These are phyloP conservation scores for Sutorius eximius DNA, from an alignment of 1,284 basidiomycete species.

Conservation along the genomic window DNA sequence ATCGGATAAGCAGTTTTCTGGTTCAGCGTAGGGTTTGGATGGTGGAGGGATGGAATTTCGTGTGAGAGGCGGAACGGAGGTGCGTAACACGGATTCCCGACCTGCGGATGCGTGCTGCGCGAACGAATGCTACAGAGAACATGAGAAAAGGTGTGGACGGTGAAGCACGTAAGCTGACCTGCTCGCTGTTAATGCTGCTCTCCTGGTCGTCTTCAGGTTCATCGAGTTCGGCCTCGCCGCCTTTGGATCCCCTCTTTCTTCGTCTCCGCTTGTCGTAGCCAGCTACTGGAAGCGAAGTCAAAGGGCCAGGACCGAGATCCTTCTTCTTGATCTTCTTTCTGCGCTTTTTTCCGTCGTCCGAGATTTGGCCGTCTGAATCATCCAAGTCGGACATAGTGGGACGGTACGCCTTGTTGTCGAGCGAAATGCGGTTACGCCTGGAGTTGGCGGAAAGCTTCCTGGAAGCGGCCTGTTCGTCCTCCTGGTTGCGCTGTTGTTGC, in stretches of 20 bases:
- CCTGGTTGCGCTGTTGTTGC: constrained; percentile 35
- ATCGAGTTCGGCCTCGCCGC: constrained; percentile 30
- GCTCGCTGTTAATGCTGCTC: constrained; percentile 37
- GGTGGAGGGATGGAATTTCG: constrained; percentile 39
- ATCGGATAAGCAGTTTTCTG: constrained; percentile 43
- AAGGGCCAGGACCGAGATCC: constrained; percentile 50
- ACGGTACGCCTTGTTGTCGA: constrained; percentile 77
- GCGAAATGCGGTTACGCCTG: constrained; percentile 61
- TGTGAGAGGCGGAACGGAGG: constrained; percentile 25
- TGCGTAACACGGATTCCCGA: constrained; percentile 25
- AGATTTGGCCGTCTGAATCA: constrained; percentile 57
- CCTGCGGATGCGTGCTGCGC: constrained; percentile 19
- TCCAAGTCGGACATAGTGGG: constrained; percentile 63
- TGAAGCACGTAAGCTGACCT: constrained; percentile 22
- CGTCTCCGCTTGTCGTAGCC: constrained; percentile 54
- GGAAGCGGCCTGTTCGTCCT: constrained; percentile 37
- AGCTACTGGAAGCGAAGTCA: constrained; percentile 66
- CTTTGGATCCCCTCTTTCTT: constrained; percentile 43
- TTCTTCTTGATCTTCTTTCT: constrained; percentile 58
- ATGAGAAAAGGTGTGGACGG: constrained; percentile 4
- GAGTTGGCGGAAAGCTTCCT: constrained; percentile 33
- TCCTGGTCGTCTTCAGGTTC: constrained; percentile 33
- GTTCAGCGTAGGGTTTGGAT: constrained; percentile 18
- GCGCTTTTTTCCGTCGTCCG: constrained; percentile 54
- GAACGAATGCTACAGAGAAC: constrained; percentile 34